Base-by-base conservation (phyloP, 768 basidiomycete species). In the Tulasnella sp. region DNA sequence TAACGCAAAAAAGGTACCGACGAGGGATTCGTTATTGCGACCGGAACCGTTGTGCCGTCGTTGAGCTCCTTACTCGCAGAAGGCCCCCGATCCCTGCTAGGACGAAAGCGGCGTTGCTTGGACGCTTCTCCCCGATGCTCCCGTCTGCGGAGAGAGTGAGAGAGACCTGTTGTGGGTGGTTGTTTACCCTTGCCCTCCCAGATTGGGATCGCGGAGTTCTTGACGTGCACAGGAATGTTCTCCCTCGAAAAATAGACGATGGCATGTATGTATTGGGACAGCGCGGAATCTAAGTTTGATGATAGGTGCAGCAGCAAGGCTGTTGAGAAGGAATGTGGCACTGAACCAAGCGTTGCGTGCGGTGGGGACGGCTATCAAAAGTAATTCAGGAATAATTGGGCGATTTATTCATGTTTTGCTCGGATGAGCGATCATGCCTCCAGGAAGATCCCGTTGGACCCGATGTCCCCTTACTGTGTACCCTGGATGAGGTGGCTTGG, bases 401-500 rank as follows among this genome's bases (percentile, higher is more conserved):
- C 5, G 3, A 72, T 46, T 72, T 37, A 13, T 10, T n/a, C 23
- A 37, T 72, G 18, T 29, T 72, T 40, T 72, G 10, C 9, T 15
- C 37, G 23, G 32, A 5, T 29, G 71, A 40, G n/a, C 37, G 39
- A 40, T 26, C 29, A 13, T n/a, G 29, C 61, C n/a, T 35, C 1
- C 3, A 23, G 71, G 39, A 72, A 72, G 39, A 72, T 40, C 71
- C 44, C 51, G 51, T 51, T 51, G 20, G 11, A 39, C 37, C 71
- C 37, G 5, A 5, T 32, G 32, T 16, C 13, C 26, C 29, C 15
- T 35, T 42, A 15, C 6, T 42, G n/a, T 39, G 44, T 26, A 40
- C 44, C 44, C 44, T 72, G 39, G 37, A 72, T 40, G 9, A 9
- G 32, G 71, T 72, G 71, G 71, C 71, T 72, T 72, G 71, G 71